A percentile compares a stretch with the other conserved stretches of the same genome.
phyloP scores from a whole-genome alignment of 139 green algal genomes.

The Micromonas pusilla region DNA sequence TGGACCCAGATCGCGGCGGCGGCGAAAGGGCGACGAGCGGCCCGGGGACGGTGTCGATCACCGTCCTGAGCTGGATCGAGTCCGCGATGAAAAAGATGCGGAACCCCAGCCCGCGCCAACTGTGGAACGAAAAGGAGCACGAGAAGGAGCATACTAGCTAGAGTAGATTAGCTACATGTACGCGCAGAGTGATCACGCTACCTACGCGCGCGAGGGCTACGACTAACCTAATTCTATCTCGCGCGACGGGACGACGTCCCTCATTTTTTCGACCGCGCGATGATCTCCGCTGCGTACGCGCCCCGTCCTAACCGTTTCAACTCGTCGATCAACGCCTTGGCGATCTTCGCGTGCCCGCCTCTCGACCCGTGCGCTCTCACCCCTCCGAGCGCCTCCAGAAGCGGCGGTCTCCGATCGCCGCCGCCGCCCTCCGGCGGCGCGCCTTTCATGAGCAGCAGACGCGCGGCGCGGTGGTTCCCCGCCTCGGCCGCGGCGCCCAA shows the following conservation, averaged over 20 bases:
- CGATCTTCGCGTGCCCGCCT: background rate
- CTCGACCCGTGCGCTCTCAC: background rate
- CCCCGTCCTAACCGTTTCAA: background rate
- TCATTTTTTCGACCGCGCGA: background rate
- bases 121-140: background rate
- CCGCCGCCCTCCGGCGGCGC: background rate
- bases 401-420: background rate
- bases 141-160: too few relatives aligned
- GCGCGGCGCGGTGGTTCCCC: background rate
- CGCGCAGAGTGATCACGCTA: too few relatives aligned
- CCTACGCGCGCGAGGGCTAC: too few relatives aligned
- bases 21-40: background rate
- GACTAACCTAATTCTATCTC: too few relatives aligned
- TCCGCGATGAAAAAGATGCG: background rate
- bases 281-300: background rate
- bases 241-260: too few relatives aligned
- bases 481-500: background rate
- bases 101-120: too few relatives aligned
- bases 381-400: background rate
- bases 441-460: background rate
- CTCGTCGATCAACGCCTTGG: background rate
- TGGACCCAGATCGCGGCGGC: background rate
- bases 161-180: too few relatives aligned
- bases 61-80: background rate
- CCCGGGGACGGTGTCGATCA: background rate